These are phyloP conservation scores for Rhododendron ovatum DNA, from an alignment of 148 eudicot species.

Conservation along the genomic window DNA sequence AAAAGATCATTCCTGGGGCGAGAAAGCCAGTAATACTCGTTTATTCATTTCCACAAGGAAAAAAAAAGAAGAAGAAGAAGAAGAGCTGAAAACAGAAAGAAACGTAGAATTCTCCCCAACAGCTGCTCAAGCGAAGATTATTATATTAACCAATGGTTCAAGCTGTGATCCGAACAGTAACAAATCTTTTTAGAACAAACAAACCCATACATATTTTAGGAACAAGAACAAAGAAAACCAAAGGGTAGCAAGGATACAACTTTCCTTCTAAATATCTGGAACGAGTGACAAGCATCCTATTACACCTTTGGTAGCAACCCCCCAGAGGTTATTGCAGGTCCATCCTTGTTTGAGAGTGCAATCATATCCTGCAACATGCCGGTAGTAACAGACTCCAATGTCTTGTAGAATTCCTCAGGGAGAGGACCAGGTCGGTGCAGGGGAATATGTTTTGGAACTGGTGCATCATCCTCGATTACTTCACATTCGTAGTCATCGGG, in stretches of 20 bases:
- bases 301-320: slow-evolving; percentile 32
- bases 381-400: slow-evolving; percentile 49
- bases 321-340: slow-evolving; percentile 45
- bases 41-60: background rate
- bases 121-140: background rate
- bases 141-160: background rate
- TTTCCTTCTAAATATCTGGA: background rate
- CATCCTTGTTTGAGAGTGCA: slow-evolving; percentile 34
- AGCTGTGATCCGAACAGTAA: background rate
- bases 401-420: slow-evolving; percentile 82
- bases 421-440: slow-evolving; percentile 90
- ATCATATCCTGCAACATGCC: slow-evolving; percentile 30
- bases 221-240: background rate
- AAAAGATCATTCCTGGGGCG: background rate
- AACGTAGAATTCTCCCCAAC: background rate
- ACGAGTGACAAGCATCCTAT: slow-evolving; percentile 2
- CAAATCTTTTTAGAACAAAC: background rate
- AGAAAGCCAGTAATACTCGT: background rate
- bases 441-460: slow-evolving; percentile 89
- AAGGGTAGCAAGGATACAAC: background rate
- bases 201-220: background rate
- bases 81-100: background rate
- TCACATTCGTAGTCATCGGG: slow-evolving; percentile 91
- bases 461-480: slow-evolving; percentile 87
- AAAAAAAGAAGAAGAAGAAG: too few species aligned